phyloP scores from a whole-genome alignment of 2,329 filamentous ascomycete species.

The Fusarium nanum region DNA sequence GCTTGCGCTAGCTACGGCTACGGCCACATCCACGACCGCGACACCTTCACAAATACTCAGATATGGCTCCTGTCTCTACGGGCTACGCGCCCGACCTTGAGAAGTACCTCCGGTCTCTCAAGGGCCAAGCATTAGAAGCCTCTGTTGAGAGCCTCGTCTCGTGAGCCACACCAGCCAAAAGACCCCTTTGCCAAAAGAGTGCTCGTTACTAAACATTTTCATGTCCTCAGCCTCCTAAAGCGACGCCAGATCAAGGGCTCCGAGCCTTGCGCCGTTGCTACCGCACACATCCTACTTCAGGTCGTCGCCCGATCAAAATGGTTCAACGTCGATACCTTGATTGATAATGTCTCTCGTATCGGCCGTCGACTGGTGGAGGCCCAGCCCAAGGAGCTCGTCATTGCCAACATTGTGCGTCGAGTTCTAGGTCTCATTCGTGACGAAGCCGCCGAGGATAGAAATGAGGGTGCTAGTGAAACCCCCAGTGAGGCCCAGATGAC shows the following conservation, averaged over 20 bases:
- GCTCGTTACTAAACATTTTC: constrained; percentile 22
- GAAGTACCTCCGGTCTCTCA: constrained; percentile 83
- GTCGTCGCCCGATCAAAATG: constrained; percentile 87
- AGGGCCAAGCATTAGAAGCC: constrained; percentile 78
- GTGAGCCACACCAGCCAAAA: constrained; percentile 60
- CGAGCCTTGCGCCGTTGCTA: constrained; percentile 89
- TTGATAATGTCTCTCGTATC: constrained; percentile 82
- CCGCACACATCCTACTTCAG: constrained; percentile 86
- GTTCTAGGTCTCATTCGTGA: constrained; percentile 92
- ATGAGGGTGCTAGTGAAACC: constrained; percentile 71
- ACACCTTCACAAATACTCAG: constrained; percentile 27
- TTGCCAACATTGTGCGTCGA: constrained; percentile 93
- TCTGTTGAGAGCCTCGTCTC: constrained; percentile 87
- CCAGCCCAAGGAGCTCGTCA: constrained; percentile 89
- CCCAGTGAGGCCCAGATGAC: constrained; percentile 60
- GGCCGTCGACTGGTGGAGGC: constrained; percentile 83
- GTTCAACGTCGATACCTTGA: constrained; percentile 79
- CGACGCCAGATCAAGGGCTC: constrained; percentile 89
- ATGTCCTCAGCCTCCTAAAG: constrained; percentile 77
- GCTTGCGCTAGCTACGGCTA: constrained; percentile 33
- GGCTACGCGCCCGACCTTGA: constrained; percentile 76
- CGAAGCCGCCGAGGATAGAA: constrained; percentile 84
- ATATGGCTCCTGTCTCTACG: constrained; percentile 52
- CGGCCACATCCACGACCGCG: constrained; percentile 9
- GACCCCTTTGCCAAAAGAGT: neutral